Conservation (phyloP, 176 grass and related monocot genomes). For the bread wheat (Triticum aestivum) region DNA sequence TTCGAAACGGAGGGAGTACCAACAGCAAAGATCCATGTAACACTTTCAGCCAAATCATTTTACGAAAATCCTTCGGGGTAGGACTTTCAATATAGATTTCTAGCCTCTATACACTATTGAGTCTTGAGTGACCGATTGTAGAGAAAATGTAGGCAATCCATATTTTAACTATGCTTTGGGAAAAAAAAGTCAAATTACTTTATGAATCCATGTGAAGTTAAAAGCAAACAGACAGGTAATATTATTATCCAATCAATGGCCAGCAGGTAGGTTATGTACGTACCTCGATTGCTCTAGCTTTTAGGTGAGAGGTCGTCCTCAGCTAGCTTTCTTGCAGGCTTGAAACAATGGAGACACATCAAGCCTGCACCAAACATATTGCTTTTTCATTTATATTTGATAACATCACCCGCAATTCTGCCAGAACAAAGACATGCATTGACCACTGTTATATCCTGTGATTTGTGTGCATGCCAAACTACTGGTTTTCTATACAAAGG, state of each 20-base stretch:
- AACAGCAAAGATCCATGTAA: too few relatives aligned
- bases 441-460: conserved; percentile 11
- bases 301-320: conserved; percentile 45
- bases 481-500: not conserved
- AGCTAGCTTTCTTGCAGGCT: conserved; percentile 40
- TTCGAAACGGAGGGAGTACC: too few relatives aligned
- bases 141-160: not conserved
- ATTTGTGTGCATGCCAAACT: not conserved
- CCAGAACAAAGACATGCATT: conserved; percentile 10
- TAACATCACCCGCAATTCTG: not conserved
- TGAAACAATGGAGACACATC: conserved; percentile 37
- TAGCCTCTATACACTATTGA: not conserved
- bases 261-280: not conserved
- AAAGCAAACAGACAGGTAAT: not conserved
- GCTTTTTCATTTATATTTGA: conserved; percentile 13
- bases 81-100: not conserved
- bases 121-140: not conserved
- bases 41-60: not conserved
- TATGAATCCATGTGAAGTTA: not conserved
- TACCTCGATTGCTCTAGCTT: conserved; percentile 20
- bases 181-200: not conserved
- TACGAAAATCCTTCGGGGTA: not conserved
- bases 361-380: conserved; percentile 23
- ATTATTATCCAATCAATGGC: not conserved
- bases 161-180: not conserved